Conservation (phyloP, 1,284 basidiomycete species). For the Cutaneotrichosporon mucoides region DNA sequence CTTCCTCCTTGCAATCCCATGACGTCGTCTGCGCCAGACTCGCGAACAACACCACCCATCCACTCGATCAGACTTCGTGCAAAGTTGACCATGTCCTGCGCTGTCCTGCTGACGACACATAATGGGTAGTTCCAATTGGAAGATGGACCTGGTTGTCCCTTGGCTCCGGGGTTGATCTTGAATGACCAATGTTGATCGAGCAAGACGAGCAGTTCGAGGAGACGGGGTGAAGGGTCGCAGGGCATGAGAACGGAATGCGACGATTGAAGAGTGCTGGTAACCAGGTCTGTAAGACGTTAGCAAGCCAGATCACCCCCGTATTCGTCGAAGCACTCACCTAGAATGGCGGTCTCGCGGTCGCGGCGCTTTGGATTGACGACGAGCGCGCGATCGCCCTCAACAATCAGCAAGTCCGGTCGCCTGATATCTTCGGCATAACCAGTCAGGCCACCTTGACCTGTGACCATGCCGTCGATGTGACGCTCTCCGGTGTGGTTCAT, state of each 20-base stretch:
- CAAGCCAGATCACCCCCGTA: neutral
- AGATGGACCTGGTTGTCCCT: neutral
- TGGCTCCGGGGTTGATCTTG: constrained; percentile 55
- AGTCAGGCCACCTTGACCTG: constrained; percentile 52
- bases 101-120: constrained; percentile 85
- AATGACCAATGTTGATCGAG: constrained; percentile 98
- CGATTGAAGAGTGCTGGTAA: constrained; percentile 70
- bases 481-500: constrained; percentile 96
- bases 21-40: constrained; percentile 75
- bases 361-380: constrained; percentile 81
- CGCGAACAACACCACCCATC: constrained; percentile 89
- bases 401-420: constrained; percentile 86
- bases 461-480: constrained; percentile 89
- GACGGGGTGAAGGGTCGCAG: constrained; percentile 86
- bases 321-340: constrained; percentile 57
- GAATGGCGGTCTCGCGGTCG: constrained; percentile 82
- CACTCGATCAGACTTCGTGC: constrained; percentile 98
- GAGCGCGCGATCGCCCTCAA: constrained; percentile 79
- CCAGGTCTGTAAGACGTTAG: constrained; percentile 59
- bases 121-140: constrained; percentile 60
- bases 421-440: constrained; percentile 66
- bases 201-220: constrained; percentile 89
- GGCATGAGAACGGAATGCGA: constrained; percentile 86
- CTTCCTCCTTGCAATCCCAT: constrained; percentile 50
- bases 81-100: constrained; percentile 89